A percentile compares a stretch with the other conserved stretches of the same genome.
phyloP scores from a whole-genome alignment of 768 basidiomycete species.

The Russula sp. region DNA sequence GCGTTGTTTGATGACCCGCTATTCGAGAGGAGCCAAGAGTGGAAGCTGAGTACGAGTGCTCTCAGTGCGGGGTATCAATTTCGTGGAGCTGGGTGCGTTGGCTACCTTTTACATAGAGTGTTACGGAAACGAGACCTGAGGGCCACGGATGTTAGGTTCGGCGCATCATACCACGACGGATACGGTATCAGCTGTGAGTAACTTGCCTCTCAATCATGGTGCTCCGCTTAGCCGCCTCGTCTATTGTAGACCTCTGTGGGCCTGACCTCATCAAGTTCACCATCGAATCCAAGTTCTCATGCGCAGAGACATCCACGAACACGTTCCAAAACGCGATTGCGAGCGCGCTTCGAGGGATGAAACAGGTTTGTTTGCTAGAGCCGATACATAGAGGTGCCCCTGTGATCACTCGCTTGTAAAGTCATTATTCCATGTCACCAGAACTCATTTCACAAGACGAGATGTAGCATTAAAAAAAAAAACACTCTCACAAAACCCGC shows the following conservation, averaged over 20 bases:
- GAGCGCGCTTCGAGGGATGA: constrained; percentile 65
- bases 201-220: no score
- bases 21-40: constrained; percentile 66
- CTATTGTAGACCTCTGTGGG: constrained; percentile 64
- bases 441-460: neutral
- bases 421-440: neutral
- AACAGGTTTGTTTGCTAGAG: constrained; percentile 24
- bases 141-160: constrained; percentile 47
- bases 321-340: constrained; percentile 55
- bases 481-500: neutral
- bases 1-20: constrained; percentile 70
- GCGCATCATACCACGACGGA: constrained; percentile 72
- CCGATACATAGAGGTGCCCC: constrained; percentile 5
- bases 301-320: constrained; percentile 59
- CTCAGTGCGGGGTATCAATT: constrained; percentile 81
- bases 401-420: constrained; percentile 10
- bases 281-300: constrained; percentile 81
- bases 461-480: neutral
- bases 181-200: no score
- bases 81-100: constrained; percentile 71
- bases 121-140: neutral
- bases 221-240: constrained; percentile 1
- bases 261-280: constrained; percentile 82
- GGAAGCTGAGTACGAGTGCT: constrained; percentile 88
- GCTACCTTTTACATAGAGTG: neutral